Evolutionary conservation across 2,329 filamentous ascomycete genomes (phyloP), one percentile per base, ranked within the genome.

Genomic region (Hymenoscyphus repandus): DNA sequence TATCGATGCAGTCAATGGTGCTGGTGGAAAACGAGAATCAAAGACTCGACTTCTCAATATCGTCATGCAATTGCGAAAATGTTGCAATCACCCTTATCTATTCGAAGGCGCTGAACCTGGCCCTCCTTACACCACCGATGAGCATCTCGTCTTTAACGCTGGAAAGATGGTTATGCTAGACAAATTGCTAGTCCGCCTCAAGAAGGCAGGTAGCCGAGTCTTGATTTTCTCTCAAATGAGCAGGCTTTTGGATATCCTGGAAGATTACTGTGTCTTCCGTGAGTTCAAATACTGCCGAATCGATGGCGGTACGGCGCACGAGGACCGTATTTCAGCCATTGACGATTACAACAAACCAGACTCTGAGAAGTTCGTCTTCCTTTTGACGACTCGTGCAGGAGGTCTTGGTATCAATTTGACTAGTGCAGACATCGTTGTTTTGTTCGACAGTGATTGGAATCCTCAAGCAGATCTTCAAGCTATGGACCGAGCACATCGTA

Each of bases 221-320:
- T 80, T 99, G 50, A 97, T 99, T 62, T 99, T 99, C 73, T 99
- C 93, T 0, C 93, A 99, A 66, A 99, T 99, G 93, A 96, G 91
- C 64, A 89, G 93, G 79, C 78, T 96, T 36, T 75, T 99, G 38
- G 93, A 99, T 66, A 99, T 99, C 47, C 78, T 99, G 13, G 93
- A 99, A 67, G 93, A 99, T 68, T 99, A 99, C 70, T 97, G 92
- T 58, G 90, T 97, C 40, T 96, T 99, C 76, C 82, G 91, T 51
- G 85, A 90, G 31, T 96, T 88, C 72, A 87, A 95, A 57, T 99
- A 99, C 72, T 97, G 91, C 70, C 88, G 93, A 64, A 99, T 99
- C 57, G 93, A 99, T 66, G 93, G 93, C 64, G 85, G 91, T 43
- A 99, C 93, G 12, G 92, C 93, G 1, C 93, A 99, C 62, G 93